These are phyloP conservation scores for Cladosporium sp. DNA, from an alignment of 2,329 filamentous ascomycete genomes.

Conservation along the genomic window DNA sequence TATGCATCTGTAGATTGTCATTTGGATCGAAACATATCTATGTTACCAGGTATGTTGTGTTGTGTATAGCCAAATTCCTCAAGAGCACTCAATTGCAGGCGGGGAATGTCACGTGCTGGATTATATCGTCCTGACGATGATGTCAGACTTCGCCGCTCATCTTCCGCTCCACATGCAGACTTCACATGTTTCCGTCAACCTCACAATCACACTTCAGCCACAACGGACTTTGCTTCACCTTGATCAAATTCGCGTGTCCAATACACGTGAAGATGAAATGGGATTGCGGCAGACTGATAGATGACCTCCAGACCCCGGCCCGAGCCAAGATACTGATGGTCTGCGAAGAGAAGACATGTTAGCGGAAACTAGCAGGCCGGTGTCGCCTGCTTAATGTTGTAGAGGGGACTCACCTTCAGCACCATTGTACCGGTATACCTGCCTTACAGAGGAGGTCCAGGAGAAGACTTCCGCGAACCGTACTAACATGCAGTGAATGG, in stretches of 20 bases:
- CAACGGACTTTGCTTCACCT: neutral
- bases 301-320: neutral
- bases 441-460: neutral
- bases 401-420: neutral
- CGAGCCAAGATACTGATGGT: neutral
- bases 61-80: neutral
- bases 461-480: neutral
- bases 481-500: neutral
- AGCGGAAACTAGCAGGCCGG: neutral
- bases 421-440: neutral
- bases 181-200: neutral
- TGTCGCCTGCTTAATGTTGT: neutral
- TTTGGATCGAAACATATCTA: neutral
- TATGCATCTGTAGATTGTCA: neutral
- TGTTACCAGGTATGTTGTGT: neutral
- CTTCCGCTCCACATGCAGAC: neutral
- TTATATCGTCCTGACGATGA: neutral
- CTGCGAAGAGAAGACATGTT: neutral
- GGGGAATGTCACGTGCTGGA: neutral
- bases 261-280: neutral
- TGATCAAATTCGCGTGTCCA: neutral
- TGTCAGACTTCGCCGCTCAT: neutral
- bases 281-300: neutral
- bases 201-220: neutral
- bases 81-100: neutral